Conservation (phyloP, 257 asterid genomes). For the Solanum virginianum region DNA sequence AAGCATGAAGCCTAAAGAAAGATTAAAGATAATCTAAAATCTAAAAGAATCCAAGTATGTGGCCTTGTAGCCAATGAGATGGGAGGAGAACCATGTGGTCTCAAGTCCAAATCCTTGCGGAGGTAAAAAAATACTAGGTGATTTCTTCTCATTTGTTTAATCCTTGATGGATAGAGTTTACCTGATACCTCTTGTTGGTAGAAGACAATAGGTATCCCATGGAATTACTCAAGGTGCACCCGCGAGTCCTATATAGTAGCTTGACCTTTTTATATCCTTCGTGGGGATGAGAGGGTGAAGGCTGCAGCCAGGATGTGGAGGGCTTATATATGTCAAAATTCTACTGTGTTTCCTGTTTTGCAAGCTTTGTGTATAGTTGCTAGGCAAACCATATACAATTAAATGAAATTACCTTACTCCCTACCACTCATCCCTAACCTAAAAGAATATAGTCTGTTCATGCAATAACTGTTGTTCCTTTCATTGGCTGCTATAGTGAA, state of each 20-base stretch:
- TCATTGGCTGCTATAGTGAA: slow-evolving; percentile 41
- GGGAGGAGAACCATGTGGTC: too few relatives aligned
- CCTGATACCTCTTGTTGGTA: too few relatives aligned
- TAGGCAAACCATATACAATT: neutral
- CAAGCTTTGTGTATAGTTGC: neutral
- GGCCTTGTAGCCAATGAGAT: too few relatives aligned
- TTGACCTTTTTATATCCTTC: neutral
- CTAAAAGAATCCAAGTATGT: too few relatives aligned
- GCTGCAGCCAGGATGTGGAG: neutral
- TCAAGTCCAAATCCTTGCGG: too few relatives aligned
- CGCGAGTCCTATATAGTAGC: neutral
- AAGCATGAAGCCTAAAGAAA: too few relatives aligned
- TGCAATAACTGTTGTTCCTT: neutral
- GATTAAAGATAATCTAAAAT: too few relatives aligned
- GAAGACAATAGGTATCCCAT: too few relatives aligned
- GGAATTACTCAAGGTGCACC: too few relatives aligned
- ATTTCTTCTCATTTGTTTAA: too few relatives aligned
- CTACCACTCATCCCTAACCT: neutral
- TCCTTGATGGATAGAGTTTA: too few relatives aligned
- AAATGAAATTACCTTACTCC: neutral
- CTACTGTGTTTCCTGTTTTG: neutral
- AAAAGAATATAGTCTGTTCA: neutral
- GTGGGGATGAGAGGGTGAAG: neutral
- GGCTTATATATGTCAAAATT: neutral
- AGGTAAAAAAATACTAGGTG: too few relatives aligned